These are phyloP conservation scores for Phytophthora hybrid DNA, from an alignment of 352 stramenopile species.

Conservation along the genomic window DNA sequence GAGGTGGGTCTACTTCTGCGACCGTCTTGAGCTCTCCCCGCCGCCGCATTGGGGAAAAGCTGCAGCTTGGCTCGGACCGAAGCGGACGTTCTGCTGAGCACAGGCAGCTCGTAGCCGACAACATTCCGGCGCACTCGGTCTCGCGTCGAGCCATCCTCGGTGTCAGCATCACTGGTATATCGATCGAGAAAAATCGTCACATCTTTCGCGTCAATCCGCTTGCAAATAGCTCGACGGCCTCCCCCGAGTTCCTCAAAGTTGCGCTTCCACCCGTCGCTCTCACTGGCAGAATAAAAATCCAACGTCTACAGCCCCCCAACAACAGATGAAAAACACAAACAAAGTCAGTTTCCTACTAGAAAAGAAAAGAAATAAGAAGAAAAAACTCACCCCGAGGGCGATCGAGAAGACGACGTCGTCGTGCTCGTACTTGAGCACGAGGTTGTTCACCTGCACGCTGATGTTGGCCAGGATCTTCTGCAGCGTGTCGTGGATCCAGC, in stretches of 20 bases:
- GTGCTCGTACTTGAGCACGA: conserved; percentile 91
- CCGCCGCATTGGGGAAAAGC: conserved; percentile 48
- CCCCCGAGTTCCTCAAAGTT: conserved; percentile 75
- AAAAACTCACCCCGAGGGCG: conserved; percentile 71
- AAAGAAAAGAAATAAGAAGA: background rate
- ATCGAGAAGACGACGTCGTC: conserved; percentile 88
- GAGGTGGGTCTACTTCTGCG: conserved; percentile 24
- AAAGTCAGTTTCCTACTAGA: background rate
- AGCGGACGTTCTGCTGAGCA: conserved; percentile 74
- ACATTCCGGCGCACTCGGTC: conserved; percentile 70
- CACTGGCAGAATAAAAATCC: conserved; percentile 79
- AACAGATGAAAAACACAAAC: background rate
- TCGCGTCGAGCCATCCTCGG: conserved; percentile 30
- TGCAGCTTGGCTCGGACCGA: conserved; percentile 66
- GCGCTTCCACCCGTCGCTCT: conserved; percentile 61
- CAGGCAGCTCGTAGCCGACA: conserved; percentile 81
- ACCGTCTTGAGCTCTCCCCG: conserved; percentile 19
- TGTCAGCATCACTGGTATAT: conserved; percentile 68
- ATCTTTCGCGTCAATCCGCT: conserved; percentile 78
- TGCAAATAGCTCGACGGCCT: conserved; percentile 59
- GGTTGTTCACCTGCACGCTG: conserved; percentile 88
- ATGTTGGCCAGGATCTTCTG: conserved; percentile 87
- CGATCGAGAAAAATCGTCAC: conserved; percentile 88
- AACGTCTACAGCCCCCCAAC: conserved; percentile 50
- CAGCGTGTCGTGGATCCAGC: conserved; percentile 82